Conservation (phyloP, 108 stramenopile species). For the Conticribra guillardii region DNA sequence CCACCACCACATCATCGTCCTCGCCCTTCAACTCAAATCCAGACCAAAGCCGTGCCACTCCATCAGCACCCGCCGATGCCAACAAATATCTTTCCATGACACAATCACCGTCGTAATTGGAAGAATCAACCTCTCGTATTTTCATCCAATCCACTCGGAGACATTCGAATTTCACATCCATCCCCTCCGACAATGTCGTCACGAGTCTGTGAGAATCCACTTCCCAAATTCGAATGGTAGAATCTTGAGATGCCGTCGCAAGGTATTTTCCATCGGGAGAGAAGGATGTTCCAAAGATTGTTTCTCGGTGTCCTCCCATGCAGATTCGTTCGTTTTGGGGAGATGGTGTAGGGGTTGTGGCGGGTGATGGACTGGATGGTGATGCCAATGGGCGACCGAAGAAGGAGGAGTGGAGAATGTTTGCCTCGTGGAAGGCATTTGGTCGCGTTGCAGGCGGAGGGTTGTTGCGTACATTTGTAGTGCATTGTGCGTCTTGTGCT, state of each 20-base stretch:
- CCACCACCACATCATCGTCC: not conserved
- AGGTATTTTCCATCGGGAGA: conserved; percentile 72
- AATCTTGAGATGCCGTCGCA: conserved; percentile 85
- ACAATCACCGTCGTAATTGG: not conserved
- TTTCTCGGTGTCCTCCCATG: conserved; percentile 75
- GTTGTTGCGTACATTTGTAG: not conserved
- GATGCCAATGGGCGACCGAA: conserved; percentile 19
- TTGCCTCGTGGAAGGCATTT: conserved; percentile 34
- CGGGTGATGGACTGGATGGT: not conserved
- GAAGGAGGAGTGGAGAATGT: conserved; percentile 38
- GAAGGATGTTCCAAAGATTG: conserved; percentile 71
- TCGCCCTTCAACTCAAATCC: not conserved
- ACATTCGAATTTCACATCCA: conserved; percentile 69
- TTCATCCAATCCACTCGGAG: conserved; percentile 75
- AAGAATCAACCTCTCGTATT: conserved; percentile 26
- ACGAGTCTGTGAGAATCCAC: conserved; percentile 53
- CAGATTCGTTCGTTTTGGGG: conserved; percentile 64
- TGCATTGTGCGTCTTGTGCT: too few species aligned
- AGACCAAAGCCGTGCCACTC: conserved; percentile 52
- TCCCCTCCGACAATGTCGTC: conserved; percentile 57
- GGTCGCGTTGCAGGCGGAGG: conserved; percentile 6
- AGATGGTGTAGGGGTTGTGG: not conserved
- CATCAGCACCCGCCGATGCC: conserved; percentile 59
- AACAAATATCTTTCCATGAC: conserved; percentile 39
- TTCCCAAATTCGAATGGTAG: conserved; percentile 77